Percentiles rank a stretch among this genome's conserved stretches.
phyloP scores from a whole-genome alignment of 345 rosid species.

The Brassica juncea region DNA sequence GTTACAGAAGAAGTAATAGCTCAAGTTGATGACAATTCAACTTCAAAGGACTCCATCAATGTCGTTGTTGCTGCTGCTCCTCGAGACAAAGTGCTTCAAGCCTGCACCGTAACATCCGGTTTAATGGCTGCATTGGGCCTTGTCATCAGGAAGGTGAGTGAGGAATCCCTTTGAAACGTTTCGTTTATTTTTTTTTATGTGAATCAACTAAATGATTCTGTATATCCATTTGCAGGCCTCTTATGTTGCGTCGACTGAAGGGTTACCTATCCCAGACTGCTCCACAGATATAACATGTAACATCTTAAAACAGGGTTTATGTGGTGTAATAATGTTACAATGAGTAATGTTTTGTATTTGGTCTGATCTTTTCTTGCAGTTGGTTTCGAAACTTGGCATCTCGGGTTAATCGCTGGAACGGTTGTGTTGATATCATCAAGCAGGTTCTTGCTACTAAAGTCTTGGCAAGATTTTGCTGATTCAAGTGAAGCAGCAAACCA shows the following conservation, averaged over 20 bases:
- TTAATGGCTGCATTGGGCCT: slow-evolving; percentile 65
- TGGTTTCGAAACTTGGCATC: slow-evolving; percentile 81
- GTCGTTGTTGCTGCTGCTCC: slow-evolving; percentile 45
- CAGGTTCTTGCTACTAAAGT: slow-evolving; percentile 64
- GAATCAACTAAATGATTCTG: not conserved
- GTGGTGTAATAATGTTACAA: not conserved
- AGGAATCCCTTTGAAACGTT: not conserved
- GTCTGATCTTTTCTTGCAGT: slow-evolving; percentile 48
- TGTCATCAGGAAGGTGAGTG: slow-evolving; percentile 64
- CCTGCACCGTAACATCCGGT: slow-evolving; percentile 75
- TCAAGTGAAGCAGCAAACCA: slow-evolving; percentile 82
- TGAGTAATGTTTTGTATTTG: not conserved
- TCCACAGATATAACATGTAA: slow-evolving; percentile 61
- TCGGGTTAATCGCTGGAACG: slow-evolving; percentile 64
- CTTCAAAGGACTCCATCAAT: slow-evolving; percentile 22
- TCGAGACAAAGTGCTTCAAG: slow-evolving; percentile 72
- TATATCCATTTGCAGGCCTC: slow-evolving; percentile 59
- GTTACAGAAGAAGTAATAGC: slow-evolving; percentile 33
- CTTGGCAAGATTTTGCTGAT: slow-evolving; percentile 82
- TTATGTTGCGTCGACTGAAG: slow-evolving; percentile 68
- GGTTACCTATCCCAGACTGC: slow-evolving; percentile 70
- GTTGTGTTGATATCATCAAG: slow-evolving; percentile 71
- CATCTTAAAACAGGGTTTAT: not conserved
- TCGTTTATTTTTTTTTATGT: not conserved
- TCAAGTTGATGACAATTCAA: slow-evolving; percentile 33